Percentiles rank a stretch among this genome's conserved stretches.
Conservation (phyloP, 805 yeast species). For the Kluyveromyces lactis region DNA sequence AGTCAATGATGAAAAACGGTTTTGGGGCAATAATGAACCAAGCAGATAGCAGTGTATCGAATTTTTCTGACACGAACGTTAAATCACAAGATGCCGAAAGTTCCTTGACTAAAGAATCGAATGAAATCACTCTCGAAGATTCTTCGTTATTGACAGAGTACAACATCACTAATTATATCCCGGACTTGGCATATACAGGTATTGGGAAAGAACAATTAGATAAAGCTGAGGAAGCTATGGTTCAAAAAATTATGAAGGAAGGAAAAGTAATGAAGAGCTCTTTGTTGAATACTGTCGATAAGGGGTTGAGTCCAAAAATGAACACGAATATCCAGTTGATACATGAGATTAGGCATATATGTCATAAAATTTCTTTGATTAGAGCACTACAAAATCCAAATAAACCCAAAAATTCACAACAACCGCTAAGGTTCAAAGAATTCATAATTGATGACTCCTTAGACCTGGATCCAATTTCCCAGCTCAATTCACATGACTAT, state of each 20-base stretch:
- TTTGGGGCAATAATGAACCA: conserved; percentile 27
- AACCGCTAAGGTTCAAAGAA: conserved; percentile 13
- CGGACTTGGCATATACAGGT: conserved; percentile 52
- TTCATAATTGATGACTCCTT: conserved; percentile 47
- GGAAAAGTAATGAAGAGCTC: conserved; percentile 30
- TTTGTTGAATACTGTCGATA: conserved; percentile 33
- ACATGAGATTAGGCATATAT: conserved; percentile 80
- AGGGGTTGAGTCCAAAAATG: conserved; percentile 55
- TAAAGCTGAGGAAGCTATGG: conserved; percentile 36
- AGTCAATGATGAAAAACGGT: conserved; percentile 35
- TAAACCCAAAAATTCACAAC: conserved; percentile 18
- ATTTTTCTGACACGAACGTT: conserved; percentile 4
- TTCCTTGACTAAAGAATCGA: conserved; percentile 32
- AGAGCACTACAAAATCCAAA: conserved; percentile 85
- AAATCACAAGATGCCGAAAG: background rate
- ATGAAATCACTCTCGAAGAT: conserved; percentile 42
- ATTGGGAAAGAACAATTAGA: conserved; percentile 39
- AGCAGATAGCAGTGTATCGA: conserved; percentile 18
- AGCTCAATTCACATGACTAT: conserved; percentile 58
- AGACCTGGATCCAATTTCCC: conserved; percentile 80
- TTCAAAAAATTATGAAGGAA: conserved; percentile 32
- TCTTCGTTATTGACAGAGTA: conserved; percentile 72
- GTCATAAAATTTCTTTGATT: conserved; percentile 81
- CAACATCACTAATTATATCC: conserved; percentile 74
- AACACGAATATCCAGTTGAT: conserved; percentile 64